Conservation (phyloP, 257 asterid genomes). For the Dorcoceras hygrometricum region DNA sequence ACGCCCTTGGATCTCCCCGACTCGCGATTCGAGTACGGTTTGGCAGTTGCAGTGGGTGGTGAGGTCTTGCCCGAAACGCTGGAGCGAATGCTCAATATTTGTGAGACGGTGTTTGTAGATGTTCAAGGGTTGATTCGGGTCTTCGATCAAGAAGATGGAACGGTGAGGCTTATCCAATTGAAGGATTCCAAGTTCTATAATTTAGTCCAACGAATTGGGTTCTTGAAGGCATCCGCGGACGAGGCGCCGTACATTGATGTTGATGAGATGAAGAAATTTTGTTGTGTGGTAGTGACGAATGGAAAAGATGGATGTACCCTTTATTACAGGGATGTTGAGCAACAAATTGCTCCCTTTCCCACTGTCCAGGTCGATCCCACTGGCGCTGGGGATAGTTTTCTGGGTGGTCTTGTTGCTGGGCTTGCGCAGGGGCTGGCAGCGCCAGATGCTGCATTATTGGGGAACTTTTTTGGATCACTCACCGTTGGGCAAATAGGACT, state of each 20-base stretch:
- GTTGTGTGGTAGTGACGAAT: slow-evolving; percentile 85
- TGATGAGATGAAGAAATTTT: slow-evolving; percentile 60
- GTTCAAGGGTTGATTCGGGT: slow-evolving; percentile 76
- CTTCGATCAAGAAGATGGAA: slow-evolving; percentile 66
- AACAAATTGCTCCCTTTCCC: slow-evolving; percentile 64
- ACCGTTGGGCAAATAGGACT: slow-evolving; percentile 82
- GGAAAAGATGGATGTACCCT: slow-evolving; percentile 87
- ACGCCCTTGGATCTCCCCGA: slow-evolving; percentile 58
- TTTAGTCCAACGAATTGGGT: slow-evolving; percentile 55
- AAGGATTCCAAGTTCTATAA: slow-evolving; percentile 58
- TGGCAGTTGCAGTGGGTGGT: slow-evolving; percentile 94
- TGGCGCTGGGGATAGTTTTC: slow-evolving; percentile 95
- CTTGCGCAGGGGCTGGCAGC: slow-evolving; percentile 64
- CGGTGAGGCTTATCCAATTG: slow-evolving; percentile 55
- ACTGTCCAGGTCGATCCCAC: slow-evolving; percentile 90
- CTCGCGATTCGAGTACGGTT: slow-evolving; percentile 58
- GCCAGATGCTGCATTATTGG: slow-evolving; percentile 86
- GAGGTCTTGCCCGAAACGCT: slow-evolving; percentile 80
- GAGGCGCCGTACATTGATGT: slow-evolving; percentile 72
- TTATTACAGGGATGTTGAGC: slow-evolving; percentile 50
- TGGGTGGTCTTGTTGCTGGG: slow-evolving; percentile 89
- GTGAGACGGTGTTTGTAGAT: slow-evolving; percentile 77
- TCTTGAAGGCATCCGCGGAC: slow-evolving; percentile 80
- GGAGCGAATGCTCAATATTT: slow-evolving; percentile 63
- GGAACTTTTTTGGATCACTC: slow-evolving; percentile 84